Evolutionary conservation across 2,329 filamentous ascomycete genomes (phyloP).

Genomic region (Pestalotiopsis sp.): DNA sequence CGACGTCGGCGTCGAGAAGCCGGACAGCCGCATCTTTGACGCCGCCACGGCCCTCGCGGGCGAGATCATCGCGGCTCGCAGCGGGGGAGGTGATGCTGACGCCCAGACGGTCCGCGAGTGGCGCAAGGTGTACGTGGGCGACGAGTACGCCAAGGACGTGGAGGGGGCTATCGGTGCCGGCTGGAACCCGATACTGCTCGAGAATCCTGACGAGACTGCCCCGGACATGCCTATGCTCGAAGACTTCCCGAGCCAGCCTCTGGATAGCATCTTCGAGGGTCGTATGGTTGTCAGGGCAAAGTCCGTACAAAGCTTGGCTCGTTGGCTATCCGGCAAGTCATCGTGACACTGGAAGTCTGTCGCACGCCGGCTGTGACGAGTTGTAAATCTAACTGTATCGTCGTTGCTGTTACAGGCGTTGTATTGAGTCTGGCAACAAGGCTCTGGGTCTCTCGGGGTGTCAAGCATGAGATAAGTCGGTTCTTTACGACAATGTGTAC

Average conservation of each 20-base stretch:
- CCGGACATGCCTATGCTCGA: neutral
- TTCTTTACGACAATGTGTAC: no score
- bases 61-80: conserved; percentile 26
- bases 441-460: no score
- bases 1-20: conserved; percentile 64
- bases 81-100: conserved; percentile 17
- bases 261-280: neutral
- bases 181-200: conserved; percentile 47
- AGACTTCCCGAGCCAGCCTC: neutral
- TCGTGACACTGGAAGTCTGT: neutral
- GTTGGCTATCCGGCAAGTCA: neutral
- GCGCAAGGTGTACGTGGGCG: conserved; percentile 56
- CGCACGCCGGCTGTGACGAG: no score
- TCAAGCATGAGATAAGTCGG: no score
- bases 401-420: no score
- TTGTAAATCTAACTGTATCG: no score
- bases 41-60: conserved; percentile 50
- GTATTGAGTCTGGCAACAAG: no score
- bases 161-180: conserved; percentile 47
- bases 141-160: conserved; percentile 54
- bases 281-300: neutral
- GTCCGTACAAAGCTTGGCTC: neutral
- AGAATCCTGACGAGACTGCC: conserved; percentile 18
- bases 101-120: conserved; percentile 25
- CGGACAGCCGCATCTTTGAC: conserved; percentile 56